These are phyloP conservation scores for Malassezia yamatoensis DNA, from an alignment of 1,284 basidiomycete genomes.

Conservation along the genomic window DNA sequence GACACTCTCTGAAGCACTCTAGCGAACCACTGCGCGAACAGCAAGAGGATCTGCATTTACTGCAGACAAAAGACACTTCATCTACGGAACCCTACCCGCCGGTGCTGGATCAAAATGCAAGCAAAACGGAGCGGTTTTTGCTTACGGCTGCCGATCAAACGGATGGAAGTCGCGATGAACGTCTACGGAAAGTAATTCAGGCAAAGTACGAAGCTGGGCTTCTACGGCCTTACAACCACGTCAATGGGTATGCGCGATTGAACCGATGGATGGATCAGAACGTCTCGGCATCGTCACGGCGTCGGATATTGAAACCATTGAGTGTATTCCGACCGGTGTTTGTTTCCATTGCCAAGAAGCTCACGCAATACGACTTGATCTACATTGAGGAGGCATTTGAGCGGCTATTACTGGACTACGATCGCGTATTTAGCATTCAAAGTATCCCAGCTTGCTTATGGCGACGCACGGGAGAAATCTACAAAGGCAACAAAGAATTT, in stretches of 20 bases:
- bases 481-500: constrained; percentile 93
- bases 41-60: too few relatives aligned
- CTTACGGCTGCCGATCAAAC: constrained; percentile 92
- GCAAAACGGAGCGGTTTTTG: constrained; percentile 64
- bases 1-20: too few relatives aligned
- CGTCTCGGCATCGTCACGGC: constrained; percentile 55
- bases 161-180: constrained; percentile 76
- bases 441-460: constrained; percentile 93
- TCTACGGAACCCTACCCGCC: constrained; percentile 12
- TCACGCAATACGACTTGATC: constrained; percentile 90
- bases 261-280: constrained; percentile 80
- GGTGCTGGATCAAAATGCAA: constrained; percentile 20
- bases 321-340: constrained; percentile 88
- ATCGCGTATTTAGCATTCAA: constrained; percentile 65
- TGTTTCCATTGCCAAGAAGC: constrained; percentile 61
- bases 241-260: constrained; percentile 50
- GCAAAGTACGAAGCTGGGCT: constrained; percentile 95
- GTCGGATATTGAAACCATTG: constrained; percentile 76
- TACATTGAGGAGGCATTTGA: constrained; percentile 81
- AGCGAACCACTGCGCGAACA: too few relatives aligned
- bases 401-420: constrained; percentile 84
- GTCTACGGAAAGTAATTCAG: constrained; percentile 80
- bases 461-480: constrained; percentile 93
- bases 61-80: neutral
- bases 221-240: constrained; percentile 90